Conservation (phyloP, 2,329 filamentous ascomycete species). For the Cladophialophora yegresii region DNA sequence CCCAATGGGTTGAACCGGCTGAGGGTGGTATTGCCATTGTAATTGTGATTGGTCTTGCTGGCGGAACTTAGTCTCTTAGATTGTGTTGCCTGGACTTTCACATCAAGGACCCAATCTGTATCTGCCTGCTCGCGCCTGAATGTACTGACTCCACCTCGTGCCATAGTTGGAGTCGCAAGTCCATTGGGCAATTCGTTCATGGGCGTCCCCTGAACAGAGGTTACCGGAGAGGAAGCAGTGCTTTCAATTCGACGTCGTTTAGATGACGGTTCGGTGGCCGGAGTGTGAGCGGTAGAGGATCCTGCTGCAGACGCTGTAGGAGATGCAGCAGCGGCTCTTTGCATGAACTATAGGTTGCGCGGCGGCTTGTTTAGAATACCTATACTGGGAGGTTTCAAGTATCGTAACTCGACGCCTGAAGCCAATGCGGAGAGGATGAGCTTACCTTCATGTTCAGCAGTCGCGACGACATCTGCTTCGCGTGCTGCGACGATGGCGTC, state of each 20-base stretch:
- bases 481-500: slow-evolving; percentile 18
- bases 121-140: slow-evolving; percentile 29
- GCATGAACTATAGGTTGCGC: slow-evolving; percentile 34
- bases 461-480: slow-evolving; percentile 36
- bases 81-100: slow-evolving; percentile 17
- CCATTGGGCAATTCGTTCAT: background rate
- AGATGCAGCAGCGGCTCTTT: slow-evolving; percentile 30
- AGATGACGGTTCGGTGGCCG: slow-evolving; percentile 24
- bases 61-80: background rate
- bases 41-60: background rate
- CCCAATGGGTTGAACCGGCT: background rate
- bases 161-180: slow-evolving; percentile 5
- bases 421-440: background rate
- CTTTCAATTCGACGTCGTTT: slow-evolving; percentile 32
- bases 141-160: slow-evolving; percentile 25
- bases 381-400: background rate
- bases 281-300: slow-evolving; percentile 21
- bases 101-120: slow-evolving; percentile 36
- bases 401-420: background rate
- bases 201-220: slow-evolving; percentile 23
- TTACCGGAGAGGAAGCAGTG: slow-evolving; percentile 13
- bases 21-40: background rate
- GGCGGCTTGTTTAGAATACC: slow-evolving; percentile 1
- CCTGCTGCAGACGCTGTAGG: slow-evolving; percentile 18
- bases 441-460: slow-evolving; percentile 38